phyloP scores from a whole-genome alignment of 1,139 yeast genomes.

The Geotrichum candidum region DNA sequence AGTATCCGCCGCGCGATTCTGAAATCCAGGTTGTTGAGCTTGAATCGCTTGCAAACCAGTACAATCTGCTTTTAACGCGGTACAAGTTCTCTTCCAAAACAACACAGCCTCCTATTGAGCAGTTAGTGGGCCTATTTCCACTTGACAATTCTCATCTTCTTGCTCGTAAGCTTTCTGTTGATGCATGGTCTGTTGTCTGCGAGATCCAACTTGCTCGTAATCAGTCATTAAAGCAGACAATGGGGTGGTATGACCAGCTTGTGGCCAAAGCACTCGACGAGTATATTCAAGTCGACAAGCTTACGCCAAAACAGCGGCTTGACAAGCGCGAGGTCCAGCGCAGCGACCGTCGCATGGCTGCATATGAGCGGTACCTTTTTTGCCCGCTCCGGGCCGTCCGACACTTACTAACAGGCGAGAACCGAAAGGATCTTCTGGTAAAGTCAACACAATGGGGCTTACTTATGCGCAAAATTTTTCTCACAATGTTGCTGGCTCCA shows the following conservation, averaged over 20 bases:
- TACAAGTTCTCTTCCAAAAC: conserved; percentile 10
- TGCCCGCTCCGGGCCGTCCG: conserved; percentile 1
- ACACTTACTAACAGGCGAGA: neutral
- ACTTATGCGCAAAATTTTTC: conserved; percentile 8
- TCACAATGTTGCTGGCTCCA: conserved; percentile 1
- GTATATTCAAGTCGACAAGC: conserved; percentile 7
- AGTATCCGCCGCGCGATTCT: conserved; percentile 13
- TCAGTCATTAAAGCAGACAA: conserved; percentile 7
- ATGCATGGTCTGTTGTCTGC: conserved; percentile 13
- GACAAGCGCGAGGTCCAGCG: conserved; percentile 3
- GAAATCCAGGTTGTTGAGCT: conserved; percentile 11
- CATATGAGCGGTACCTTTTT: conserved; percentile 8
- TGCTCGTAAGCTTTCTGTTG: conserved; percentile 11
- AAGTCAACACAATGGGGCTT: conserved; percentile 13
- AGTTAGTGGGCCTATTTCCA: conserved; percentile 9
- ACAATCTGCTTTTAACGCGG: conserved; percentile 12
- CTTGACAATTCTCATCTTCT: conserved; percentile 13
- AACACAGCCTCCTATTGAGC: conserved; percentile 15
- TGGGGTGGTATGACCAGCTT: conserved; percentile 14
- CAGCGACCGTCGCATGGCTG: conserved; percentile 2
- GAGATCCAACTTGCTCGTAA: conserved; percentile 12
- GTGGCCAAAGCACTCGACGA: conserved; percentile 14
- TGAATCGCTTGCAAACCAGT: conserved; percentile 16
- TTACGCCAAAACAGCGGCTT: neutral
- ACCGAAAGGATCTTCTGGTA: neutral